phyloP scores from a whole-genome alignment of 2,329 filamentous ascomycete genomes.

The Torrubiellomyces zombiae region DNA sequence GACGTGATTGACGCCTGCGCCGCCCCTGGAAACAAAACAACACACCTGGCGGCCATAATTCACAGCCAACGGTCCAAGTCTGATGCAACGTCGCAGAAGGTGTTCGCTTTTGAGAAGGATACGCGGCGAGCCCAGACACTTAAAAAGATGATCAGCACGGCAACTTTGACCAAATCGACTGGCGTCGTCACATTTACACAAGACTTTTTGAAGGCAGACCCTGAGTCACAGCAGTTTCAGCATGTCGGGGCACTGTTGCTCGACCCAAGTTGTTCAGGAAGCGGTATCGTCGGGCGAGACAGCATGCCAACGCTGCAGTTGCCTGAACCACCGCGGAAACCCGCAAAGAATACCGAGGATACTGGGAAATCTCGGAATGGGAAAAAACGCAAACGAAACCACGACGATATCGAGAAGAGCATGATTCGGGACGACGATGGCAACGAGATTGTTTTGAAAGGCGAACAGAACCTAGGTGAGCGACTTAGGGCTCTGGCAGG shows the following conservation, averaged over 20 bases:
- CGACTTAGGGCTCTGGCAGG: constrained; percentile 58
- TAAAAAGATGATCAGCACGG: constrained; percentile 66
- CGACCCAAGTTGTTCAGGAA: constrained; percentile 91
- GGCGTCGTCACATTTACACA: constrained; percentile 54
- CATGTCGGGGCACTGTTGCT: constrained; percentile 70
- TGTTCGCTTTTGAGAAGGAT: constrained; percentile 74
- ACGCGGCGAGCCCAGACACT: constrained; percentile 54
- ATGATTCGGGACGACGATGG: constrained; percentile 41
- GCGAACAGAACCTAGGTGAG: constrained; percentile 39
- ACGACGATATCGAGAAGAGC: constrained; percentile 16
- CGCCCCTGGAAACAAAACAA: constrained; percentile 94
- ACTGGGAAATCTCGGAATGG: constrained; percentile 7
- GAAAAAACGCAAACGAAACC: constrained; percentile 28
- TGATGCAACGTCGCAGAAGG: constrained; percentile 19
- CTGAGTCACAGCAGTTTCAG: constrained; percentile 39
- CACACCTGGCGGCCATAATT: constrained; percentile 70
- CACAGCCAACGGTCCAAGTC: constrained; percentile 22
- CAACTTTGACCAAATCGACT: constrained; percentile 52
- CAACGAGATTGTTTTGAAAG: constrained; percentile 32
- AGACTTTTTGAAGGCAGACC: constrained; percentile 69
- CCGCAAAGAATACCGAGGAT: too few species aligned
- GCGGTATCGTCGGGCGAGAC: constrained; percentile 81
- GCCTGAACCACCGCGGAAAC: constrained; percentile 17
- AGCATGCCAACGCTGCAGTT: constrained; percentile 55
- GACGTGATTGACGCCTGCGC: constrained; percentile 86